Conservation (phyloP, 2,329 filamentous ascomycete species). For the Myriosclerotinia curreyana region DNA sequence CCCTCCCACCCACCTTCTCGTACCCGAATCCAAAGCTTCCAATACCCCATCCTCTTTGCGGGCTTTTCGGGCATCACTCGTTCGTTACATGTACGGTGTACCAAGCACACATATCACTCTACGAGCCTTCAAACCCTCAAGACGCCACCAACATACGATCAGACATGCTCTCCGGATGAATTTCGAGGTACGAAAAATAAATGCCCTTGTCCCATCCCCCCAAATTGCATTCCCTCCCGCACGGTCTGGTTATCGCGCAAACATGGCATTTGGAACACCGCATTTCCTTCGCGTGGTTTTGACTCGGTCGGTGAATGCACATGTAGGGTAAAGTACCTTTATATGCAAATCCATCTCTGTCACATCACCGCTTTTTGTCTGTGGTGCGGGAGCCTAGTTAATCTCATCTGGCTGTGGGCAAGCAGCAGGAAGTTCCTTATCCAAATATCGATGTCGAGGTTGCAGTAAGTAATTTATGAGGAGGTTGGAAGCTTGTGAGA, state of each 20-base stretch:
- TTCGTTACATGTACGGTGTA: not conserved
- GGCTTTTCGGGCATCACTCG: slow-evolving; percentile 1
- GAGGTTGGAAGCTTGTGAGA: not conserved
- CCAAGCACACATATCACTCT: not conserved
- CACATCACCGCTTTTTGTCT: not conserved
- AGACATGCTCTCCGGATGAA: not conserved
- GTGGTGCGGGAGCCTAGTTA: not conserved
- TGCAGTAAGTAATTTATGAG: not conserved
- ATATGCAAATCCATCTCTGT: not conserved
- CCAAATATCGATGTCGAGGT: not conserved
- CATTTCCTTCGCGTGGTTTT: not conserved
- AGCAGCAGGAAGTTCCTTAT: not conserved
- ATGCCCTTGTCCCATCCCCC: not conserved
- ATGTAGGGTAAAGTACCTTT: not conserved
- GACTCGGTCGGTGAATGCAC: not conserved
- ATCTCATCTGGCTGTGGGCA: not conserved
- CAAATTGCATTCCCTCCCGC: not conserved
- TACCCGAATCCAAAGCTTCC: not conserved
- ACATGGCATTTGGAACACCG: not conserved
- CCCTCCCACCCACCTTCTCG: slow-evolving; percentile 1
- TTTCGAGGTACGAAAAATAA: not conserved
- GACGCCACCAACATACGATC: not conserved
- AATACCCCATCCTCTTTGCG: not conserved
- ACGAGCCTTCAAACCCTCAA: not conserved
- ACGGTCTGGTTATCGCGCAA: slow-evolving; percentile 4